A percentile compares a stretch with the other conserved stretches of the same genome.
Evolutionary conservation across 2,329 filamentous ascomycete genomes (phyloP).

Genomic region (Aaosphaeria pasadenensis): DNA sequence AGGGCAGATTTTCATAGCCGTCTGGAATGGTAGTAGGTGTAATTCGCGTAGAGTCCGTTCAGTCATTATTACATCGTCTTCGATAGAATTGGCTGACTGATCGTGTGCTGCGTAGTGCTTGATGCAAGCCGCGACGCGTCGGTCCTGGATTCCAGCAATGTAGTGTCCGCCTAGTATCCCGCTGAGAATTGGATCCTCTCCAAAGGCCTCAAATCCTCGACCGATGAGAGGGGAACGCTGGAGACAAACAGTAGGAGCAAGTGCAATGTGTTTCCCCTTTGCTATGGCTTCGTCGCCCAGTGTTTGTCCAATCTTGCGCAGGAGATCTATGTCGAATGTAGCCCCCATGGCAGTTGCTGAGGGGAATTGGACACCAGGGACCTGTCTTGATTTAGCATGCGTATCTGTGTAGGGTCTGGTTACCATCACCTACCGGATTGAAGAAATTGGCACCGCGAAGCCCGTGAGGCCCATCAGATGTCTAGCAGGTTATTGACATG

Average conservation of each 20-base stretch:
- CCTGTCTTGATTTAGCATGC: too few species aligned
- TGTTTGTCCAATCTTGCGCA: conserved; percentile 62
- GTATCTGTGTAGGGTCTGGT: too few species aligned
- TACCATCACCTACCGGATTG: too few species aligned
- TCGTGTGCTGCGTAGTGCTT: neutral
- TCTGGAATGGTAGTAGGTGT: conserved; percentile 51
- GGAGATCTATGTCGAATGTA: conserved; percentile 40
- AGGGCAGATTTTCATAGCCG: conserved; percentile 65
- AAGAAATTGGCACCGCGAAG: too few species aligned
- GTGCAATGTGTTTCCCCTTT: conserved; percentile 65
- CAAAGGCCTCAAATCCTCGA: conserved; percentile 69
- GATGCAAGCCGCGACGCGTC: neutral
- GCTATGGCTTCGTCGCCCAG: conserved; percentile 65
- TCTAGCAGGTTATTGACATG: too few species aligned
- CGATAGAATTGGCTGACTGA: neutral
- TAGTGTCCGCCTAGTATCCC: conserved; percentile 66
- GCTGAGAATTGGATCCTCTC: conserved; percentile 62
- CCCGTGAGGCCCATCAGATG: too few species aligned
- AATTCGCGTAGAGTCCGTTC: neutral
- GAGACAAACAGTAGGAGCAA: conserved; percentile 65
- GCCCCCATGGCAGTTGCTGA: neutral
- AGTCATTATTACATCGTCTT: neutral
- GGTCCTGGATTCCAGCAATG: neutral
- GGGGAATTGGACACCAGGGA: neutral
- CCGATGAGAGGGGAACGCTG: conserved; percentile 59